Conservation (phyloP, 495 filamentous ascomycete genomes). For the Paragyromitra xinjiangensis region DNA sequence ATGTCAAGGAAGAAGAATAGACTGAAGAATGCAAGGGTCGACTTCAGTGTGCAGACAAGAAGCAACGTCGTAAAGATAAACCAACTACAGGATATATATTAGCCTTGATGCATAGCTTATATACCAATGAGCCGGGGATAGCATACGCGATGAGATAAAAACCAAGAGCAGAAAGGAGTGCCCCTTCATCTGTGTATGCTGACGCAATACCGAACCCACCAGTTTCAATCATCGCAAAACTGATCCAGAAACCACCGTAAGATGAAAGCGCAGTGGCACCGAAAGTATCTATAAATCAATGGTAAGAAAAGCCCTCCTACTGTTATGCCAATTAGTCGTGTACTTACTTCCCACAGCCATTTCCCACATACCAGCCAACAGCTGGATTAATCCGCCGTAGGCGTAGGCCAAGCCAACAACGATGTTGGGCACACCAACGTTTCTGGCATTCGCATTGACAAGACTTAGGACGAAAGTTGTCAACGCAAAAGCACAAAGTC, state of each 20-base stretch:
- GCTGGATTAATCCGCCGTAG: slow-evolving; percentile 89
- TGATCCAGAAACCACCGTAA: slow-evolving; percentile 97
- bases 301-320: slow-evolving; percentile 20
- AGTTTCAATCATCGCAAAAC: slow-evolving; percentile 87
- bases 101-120: neutral
- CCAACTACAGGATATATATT: slow-evolving; percentile 67
- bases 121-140: neutral
- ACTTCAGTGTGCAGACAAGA: slow-evolving; percentile 87
- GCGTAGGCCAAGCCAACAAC: slow-evolving; percentile 76
- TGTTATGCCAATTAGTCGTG: neutral
- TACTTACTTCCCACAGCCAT: slow-evolving; percentile 83
- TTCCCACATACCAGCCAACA: slow-evolving; percentile 99
- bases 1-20: slow-evolving; percentile 95
- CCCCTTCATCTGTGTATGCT: slow-evolving; percentile 59
- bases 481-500: slow-evolving; percentile 88
- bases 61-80: slow-evolving; percentile 97
- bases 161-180: slow-evolving; percentile 75
- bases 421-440: slow-evolving; percentile 70
- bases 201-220: slow-evolving; percentile 67
- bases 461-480: slow-evolving; percentile 92
- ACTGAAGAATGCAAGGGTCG: slow-evolving; percentile 93
- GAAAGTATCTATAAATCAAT: slow-evolving; percentile 73
- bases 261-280: slow-evolving; percentile 96
- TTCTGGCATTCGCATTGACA: slow-evolving; percentile 78
- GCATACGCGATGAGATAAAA: slow-evolving; percentile 82